Base-by-base conservation (phyloP, 1,284 basidiomycete genomes). In the Sporisorium scitamineum region DNA sequence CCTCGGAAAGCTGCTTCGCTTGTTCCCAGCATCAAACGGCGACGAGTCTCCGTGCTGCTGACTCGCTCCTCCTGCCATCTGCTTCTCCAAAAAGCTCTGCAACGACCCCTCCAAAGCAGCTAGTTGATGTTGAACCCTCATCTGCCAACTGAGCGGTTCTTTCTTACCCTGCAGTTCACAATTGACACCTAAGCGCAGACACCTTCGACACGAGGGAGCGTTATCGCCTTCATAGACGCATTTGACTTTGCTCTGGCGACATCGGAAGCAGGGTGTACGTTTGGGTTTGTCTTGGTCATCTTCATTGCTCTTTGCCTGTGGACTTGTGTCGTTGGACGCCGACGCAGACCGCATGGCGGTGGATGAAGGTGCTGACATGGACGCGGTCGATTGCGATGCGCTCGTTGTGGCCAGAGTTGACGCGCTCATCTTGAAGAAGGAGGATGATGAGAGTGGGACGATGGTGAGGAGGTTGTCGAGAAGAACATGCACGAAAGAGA, bases 81-180 rank as follows among this genome's bases (percentile, higher is more conserved):
- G 69, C 50, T 66, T 71, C 29, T 71, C 62, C 6, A 71, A 5
- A 22, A 71, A 65, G 32, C 37, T 66, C 51, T 71, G 69, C 26
- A 71, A 37, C 13, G 54, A 54, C 3, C 69, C 69, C 31, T 71
- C 69, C 26, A 71, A 34, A 0, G 69, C 62, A 3, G 69, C 69
- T 11, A 71, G 45, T 45, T 71, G 69, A 55, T 71, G 57, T 27
- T 71, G 69, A 3, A 71, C 69, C n/a, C 58, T 26, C 69, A 62
- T 71, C 59, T 71, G 69, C 69, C 69, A 71, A 31, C 69, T 71
- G 18, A 71, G 32, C 31, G 69, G 58, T n/a, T 71, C 62, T 24
- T 62, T 61, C 27, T 66, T 65, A 22, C 62, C 69, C 47, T 71
- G 69, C 53, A 71, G 32, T 41, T 71, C 69, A 52, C 69, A 71